Evolutionary conservation across 2,329 filamentous ascomycete genomes (phyloP).

Genomic region (Davidsoniella eucalypti): DNA sequence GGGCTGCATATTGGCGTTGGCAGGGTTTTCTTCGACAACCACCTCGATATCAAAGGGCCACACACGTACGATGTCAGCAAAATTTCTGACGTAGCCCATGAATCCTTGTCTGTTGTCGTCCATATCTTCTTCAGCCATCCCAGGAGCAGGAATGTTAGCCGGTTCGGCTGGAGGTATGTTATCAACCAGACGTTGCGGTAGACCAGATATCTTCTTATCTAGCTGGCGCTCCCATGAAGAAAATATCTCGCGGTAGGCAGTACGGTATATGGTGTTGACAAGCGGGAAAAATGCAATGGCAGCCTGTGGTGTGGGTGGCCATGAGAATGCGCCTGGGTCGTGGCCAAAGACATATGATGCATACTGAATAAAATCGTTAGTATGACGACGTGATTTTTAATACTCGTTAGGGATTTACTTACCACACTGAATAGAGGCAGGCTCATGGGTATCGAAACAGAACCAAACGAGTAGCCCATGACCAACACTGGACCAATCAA

Average conservation of each 20-base stretch:
- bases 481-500: constrained; percentile 31
- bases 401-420: neutral
- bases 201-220: constrained; percentile 29
- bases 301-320: constrained; percentile 37
- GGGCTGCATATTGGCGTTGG: constrained; percentile 19
- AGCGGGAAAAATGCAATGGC: constrained; percentile 34
- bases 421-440: constrained; percentile 17
- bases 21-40: constrained; percentile 14
- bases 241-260: constrained; percentile 30
- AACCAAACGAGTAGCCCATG: constrained; percentile 27
- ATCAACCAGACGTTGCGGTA: constrained; percentile 17
- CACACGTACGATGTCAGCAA: too few relatives aligned
- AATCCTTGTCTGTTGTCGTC: constrained; percentile 16
- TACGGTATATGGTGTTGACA: constrained; percentile 28
- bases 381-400: neutral
- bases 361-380: constrained; percentile 29
- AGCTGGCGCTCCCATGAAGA: constrained; percentile 31
- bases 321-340: constrained; percentile 28
- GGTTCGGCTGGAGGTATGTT: constrained; percentile 11
- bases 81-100: too few relatives aligned
- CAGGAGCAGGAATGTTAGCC: constrained; percentile 15
- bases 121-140: constrained; percentile 16
- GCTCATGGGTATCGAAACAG: constrained; percentile 26
- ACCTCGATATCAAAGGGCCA: constrained; percentile 12
- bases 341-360: constrained; percentile 29